Conservation (phyloP, 2,329 filamentous ascomycete genomes). For the Claviceps capensis region DNA sequence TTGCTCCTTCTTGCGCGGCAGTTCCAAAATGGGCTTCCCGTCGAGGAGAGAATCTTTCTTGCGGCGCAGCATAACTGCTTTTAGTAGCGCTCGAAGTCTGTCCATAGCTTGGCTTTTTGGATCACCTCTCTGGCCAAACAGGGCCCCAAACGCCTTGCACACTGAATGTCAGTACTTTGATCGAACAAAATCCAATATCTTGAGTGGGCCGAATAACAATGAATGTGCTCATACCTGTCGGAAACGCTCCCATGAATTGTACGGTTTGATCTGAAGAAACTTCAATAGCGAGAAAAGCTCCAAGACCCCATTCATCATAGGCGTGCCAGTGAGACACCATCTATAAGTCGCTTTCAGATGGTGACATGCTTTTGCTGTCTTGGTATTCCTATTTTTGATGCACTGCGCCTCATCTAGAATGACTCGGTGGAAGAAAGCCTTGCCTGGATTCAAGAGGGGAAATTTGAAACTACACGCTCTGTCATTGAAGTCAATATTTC, state of each 20-base stretch:
- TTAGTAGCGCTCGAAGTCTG: slow-evolving; percentile 60
- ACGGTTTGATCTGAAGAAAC: slow-evolving; percentile 67
- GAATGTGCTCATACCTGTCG: slow-evolving; percentile 26
- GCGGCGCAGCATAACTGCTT: slow-evolving; percentile 68
- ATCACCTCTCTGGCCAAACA: slow-evolving; percentile 26
- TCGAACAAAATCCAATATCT: not conserved
- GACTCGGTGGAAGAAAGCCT: slow-evolving; percentile 60
- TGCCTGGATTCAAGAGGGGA: slow-evolving; percentile 45
- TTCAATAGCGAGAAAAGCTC: slow-evolving; percentile 67
- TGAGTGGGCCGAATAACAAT: not conserved
- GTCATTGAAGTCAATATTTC: slow-evolving; percentile 22
- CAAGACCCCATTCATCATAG: slow-evolving; percentile 74
- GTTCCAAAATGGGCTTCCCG: slow-evolving; percentile 63
- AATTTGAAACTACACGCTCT: slow-evolving; percentile 25
- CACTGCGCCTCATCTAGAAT: slow-evolving; percentile 77
- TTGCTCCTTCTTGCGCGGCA: slow-evolving; percentile 64
- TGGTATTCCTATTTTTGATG: slow-evolving; percentile 66
- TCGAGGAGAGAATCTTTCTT: slow-evolving; percentile 70
- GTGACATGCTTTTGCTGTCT: slow-evolving; percentile 55
- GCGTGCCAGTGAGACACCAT: slow-evolving; percentile 73
- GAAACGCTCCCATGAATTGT: slow-evolving; percentile 52
- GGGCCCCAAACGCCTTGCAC: slow-evolving; percentile 23
- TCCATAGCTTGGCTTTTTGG: slow-evolving; percentile 52
- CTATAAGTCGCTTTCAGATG: slow-evolving; percentile 53
- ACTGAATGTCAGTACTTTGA: slow-evolving; percentile 5